A percentile compares a stretch with the other conserved stretches of the same genome.
Conservation (phyloP, 1,284 basidiomycete genomes). For the Omphalotus olearius region DNA sequence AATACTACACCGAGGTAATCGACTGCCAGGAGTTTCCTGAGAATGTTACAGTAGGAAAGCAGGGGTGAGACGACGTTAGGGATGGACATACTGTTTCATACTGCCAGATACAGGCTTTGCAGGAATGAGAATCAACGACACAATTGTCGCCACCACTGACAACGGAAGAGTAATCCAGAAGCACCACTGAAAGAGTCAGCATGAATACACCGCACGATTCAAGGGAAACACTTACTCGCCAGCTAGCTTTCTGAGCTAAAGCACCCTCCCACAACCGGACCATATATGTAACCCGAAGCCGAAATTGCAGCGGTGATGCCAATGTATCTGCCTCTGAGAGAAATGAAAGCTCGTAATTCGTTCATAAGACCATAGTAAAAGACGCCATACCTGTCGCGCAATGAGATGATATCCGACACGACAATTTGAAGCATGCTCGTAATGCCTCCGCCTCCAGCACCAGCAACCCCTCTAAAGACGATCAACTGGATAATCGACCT, state of each 20-base stretch:
- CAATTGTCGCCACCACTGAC: slow-evolving; percentile 29
- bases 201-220: background rate
- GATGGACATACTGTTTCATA: slow-evolving; percentile 7
- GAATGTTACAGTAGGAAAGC: background rate
- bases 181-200: slow-evolving; percentile 30
- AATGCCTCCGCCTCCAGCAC: slow-evolving; percentile 66
- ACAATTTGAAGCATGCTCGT: slow-evolving; percentile 39
- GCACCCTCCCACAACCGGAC: slow-evolving; percentile 56
- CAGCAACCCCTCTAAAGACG: slow-evolving; percentile 64
- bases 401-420: slow-evolving; percentile 7
- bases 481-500: slow-evolving; percentile 69
- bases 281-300: slow-evolving; percentile 28
- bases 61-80: too few relatives aligned
- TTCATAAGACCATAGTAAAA: background rate
- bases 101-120: slow-evolving; percentile 13
- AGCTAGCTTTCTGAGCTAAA: slow-evolving; percentile 51
- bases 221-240: slow-evolving; percentile 45
- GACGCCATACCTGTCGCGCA: slow-evolving; percentile 9
- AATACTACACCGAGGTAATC: slow-evolving; percentile 16
- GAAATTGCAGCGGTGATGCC: slow-evolving; percentile 55
- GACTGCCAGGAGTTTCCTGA: slow-evolving; percentile 14
- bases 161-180: slow-evolving; percentile 69
- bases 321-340: slow-evolving; percentile 52
- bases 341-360: background rate
- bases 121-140: slow-evolving; percentile 12